Evolutionary conservation across 2,329 filamentous ascomycete genomes (phyloP), one percentile per base, ranked within the genome.

Genomic region (Dactylellina haptotyla): DNA sequence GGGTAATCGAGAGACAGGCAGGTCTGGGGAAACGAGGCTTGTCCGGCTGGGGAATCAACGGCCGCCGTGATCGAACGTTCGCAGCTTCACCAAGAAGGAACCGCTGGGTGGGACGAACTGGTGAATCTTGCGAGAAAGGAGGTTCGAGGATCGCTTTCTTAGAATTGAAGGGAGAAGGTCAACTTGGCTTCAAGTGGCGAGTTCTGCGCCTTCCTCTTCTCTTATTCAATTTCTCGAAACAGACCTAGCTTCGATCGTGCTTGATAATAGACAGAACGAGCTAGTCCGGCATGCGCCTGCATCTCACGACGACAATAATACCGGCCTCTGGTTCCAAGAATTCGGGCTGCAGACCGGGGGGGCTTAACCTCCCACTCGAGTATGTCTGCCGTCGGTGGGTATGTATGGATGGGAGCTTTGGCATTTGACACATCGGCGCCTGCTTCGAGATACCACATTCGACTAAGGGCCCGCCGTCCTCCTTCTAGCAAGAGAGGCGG

Each of bases 371-470:
- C 23, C 14, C 32, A 34, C 6, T 6, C 32, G 14, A 30, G 18
- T 16, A 26, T 32, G 20, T 34, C 32, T 34, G 32, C 32, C 6
- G n/a, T n/a, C n/a, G n/a, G n/a, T n/a, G n/a, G n/a, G n/a, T n/a
- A n/a, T n/a, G n/a, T n/a, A 16, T 41, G 6, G 41, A 45, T 23
- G 41, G 41, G 18, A n/a, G 8, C 30, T 16, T 45, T n/a, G 20
- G 45, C 20, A 26, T 64, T 66, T 59, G 61, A 63, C 53, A 59
- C 54, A 32, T 66, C 37, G 56, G 61, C 48, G 54, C 46, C 62
- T 54, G 69, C 69, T 26, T 73, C 45, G 54, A 73, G 61, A 65
- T 73, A 28, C 69, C 69, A 12, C 18, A 66, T 66, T 73, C 69
- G 61, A 72, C 23, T 28, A 50, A 57, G 6, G 18, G 10, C n/a